Evolutionary conservation across 495 filamentous ascomycete genomes (phyloP).

Genomic region (Neurospora sp.): DNA sequence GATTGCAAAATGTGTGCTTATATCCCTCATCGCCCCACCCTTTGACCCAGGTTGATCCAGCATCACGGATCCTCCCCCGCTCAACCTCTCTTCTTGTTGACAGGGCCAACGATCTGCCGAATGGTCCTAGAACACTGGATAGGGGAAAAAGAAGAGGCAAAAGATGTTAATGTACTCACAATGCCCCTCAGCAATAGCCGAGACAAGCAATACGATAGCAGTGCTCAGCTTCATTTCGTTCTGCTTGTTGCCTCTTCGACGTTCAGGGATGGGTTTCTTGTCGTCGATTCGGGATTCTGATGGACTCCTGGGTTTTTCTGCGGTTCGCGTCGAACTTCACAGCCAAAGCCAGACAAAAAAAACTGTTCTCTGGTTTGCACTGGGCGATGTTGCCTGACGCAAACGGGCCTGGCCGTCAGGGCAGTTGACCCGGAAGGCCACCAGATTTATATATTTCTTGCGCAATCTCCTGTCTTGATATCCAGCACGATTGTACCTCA

Average conservation of each 20-base stretch:
- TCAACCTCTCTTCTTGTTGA: not conserved
- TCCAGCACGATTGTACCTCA: no score
- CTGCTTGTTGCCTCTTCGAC: not conserved
- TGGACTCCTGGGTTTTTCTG: no score
- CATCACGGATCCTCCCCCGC: not conserved
- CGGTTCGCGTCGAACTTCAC: no score
- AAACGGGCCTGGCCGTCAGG: no score
- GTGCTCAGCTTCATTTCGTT: constrained; percentile 28
- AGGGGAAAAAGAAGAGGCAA: no score
- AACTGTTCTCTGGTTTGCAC: no score
- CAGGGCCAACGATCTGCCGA: not conserved
- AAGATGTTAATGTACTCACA: constrained; percentile 25
- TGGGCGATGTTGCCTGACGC: no score
- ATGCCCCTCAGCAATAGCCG: constrained; percentile 30
- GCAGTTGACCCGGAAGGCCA: not conserved
- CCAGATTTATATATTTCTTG: not conserved
- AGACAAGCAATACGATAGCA: constrained; percentile 22
- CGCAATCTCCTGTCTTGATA: no score
- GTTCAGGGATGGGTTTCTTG: not conserved
- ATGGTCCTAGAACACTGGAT: no score
- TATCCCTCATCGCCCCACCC: not conserved
- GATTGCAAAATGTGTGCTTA: not conserved
- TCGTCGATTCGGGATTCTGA: not conserved
- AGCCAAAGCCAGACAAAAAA: not conserved
- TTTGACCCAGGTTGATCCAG: no score